Evolutionary conservation across 441 rosid genomes (phyloP).

Genomic region (Populus hybrid): DNA sequence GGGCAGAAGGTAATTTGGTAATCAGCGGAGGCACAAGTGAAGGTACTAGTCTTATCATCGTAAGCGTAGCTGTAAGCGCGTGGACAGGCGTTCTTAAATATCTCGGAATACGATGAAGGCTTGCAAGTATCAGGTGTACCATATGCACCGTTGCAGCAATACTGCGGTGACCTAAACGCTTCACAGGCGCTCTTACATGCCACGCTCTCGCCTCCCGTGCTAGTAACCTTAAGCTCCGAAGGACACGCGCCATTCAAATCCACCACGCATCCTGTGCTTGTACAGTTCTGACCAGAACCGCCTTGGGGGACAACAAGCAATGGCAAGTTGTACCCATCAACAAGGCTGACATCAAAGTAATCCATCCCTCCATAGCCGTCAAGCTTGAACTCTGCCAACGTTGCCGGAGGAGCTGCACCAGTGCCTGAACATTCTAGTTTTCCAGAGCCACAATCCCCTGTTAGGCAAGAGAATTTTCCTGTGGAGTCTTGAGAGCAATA

Average conservation of each 20-base stretch:
- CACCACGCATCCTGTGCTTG: no score
- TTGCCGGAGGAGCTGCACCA: constrained; percentile 77
- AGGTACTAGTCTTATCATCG: constrained; percentile 77
- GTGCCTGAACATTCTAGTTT: constrained; percentile 63
- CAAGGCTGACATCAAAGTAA: constrained; percentile 83
- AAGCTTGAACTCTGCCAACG: constrained; percentile 75
- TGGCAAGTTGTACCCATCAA: constrained; percentile 88
- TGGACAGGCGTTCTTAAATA: constrained; percentile 80
- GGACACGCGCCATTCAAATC: no score
- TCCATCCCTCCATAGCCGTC: constrained; percentile 64
- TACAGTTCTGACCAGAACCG: no score
- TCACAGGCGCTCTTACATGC: constrained; percentile 89
- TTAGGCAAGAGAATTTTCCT: constrained; percentile 62
- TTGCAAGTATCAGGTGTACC: constrained; percentile 70
- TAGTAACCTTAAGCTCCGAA: no score
- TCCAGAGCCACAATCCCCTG: constrained; percentile 79
- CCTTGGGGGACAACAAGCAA: constrained; percentile 51
- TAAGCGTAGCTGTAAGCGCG: constrained; percentile 90
- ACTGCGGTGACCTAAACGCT: constrained; percentile 68
- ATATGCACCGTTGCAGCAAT: constrained; percentile 82
- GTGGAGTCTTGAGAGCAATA: constrained; percentile 57
- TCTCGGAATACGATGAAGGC: constrained; percentile 68
- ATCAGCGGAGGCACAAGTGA: constrained; percentile 64
- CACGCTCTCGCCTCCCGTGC: constrained; percentile 35
- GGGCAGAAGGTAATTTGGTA: constrained; percentile 85